Evolutionary conservation across 495 filamentous ascomycete species (phyloP), one percentile per base, ranked within the genome.

Genomic region (Parathielavia hyrcaniae): DNA sequence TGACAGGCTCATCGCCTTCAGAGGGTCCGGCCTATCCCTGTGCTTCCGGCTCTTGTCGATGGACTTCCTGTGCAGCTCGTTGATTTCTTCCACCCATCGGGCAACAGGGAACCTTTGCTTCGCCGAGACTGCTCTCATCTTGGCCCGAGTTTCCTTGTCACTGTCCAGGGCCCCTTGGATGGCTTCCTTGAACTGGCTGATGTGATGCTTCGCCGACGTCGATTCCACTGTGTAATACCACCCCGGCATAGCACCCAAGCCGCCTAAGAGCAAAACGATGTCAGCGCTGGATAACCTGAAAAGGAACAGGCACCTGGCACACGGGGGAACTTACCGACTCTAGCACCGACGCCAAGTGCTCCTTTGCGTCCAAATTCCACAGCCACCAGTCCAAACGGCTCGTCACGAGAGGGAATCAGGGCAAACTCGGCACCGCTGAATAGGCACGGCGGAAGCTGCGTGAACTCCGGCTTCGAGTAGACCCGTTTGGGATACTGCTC

Each of bases 301-400:
- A 30, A 30, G 26, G 26, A n/a, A n/a, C n/a, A n/a, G n/a, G n/a
- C n/a, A n/a, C 26, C 3, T 3, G 26, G 26, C 2, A 30, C 2
- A 30, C 26, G 13, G 16, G 3, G 6, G 1, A 26, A 39, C 86
- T 84, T 59, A 88, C 89, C 78, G 41, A 81, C 79, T n/a, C 77
- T 71, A 39, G 84, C 82, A 30, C 86, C 86, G 58, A 90, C 83
- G 50, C 86, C 86, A 20, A 90, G 75, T 14, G 86, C 86, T 48
- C 86, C 86, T 62, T 90, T 89, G 14, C 86, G 77, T 13, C 86
- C 86, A 56, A 90, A 90, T 62, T 90, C 86, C 41, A 90, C 86
- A 38, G 86, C 86, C 1, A 89, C 86, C n/a, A 90, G 69, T 17
- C 86, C 86, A 60, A 90, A 90, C 0, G 86, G 86, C 67, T 90